Evolutionary conservation across 2,329 filamentous ascomycete genomes (phyloP).

Genomic region (Diplodia scrobiculata): DNA sequence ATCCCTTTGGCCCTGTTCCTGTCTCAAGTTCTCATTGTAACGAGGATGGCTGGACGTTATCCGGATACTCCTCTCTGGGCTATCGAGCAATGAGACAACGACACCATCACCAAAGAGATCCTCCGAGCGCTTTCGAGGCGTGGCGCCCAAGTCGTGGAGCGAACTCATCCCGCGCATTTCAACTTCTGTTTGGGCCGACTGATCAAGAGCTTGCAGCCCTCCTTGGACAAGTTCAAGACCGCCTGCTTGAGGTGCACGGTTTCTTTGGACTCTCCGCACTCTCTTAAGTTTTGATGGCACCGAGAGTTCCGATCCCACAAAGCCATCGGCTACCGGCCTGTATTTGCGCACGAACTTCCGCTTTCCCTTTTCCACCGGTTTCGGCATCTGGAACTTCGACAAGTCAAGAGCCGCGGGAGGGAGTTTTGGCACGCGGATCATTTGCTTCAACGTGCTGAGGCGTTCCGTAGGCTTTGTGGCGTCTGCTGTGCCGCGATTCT

Average conservation of each 20-base stretch:
- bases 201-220: neutral
- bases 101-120: neutral
- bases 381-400: conserved; percentile 11
- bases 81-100: neutral
- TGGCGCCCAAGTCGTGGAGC: neutral
- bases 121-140: neutral
- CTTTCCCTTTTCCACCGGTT: neutral
- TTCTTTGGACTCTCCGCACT: neutral
- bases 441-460: conserved; percentile 1
- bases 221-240: neutral
- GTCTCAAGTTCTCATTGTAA: neutral
- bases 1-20: neutral
- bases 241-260: neutral
- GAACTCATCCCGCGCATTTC: neutral
- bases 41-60: neutral
- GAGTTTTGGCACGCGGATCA: neutral
- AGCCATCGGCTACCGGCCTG: conserved; percentile 21
- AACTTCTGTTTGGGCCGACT: neutral
- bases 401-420: neutral
- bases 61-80: neutral
- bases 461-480: neutral
- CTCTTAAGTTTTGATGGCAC: conserved; percentile 20
- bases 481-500: conserved; percentile 2
- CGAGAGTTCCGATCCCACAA: conserved; percentile 24
- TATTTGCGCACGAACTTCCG: neutral